Percentiles rank a stretch among this genome's conserved stretches.
phyloP scores from a whole-genome alignment of 2,329 filamentous ascomycete genomes.

The Fusarium sp. region DNA sequence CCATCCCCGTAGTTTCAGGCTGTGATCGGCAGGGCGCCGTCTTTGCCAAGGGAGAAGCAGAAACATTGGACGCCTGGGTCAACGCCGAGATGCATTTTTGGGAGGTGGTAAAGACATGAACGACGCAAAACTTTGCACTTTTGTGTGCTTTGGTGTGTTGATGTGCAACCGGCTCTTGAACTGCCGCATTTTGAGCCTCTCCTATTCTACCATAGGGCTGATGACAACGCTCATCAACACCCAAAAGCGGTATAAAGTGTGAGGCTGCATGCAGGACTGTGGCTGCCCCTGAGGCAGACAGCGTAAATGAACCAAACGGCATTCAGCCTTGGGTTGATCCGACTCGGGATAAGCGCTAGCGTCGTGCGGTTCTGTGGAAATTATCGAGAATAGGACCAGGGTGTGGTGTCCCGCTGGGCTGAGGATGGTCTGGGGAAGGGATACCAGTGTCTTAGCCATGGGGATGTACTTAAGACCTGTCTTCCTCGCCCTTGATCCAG shows the following conservation, averaged over 20 bases:
- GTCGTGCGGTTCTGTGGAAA: slow-evolving; percentile 24
- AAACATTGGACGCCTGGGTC: background rate
- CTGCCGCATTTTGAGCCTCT: background rate
- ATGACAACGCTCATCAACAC: background rate
- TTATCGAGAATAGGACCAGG: slow-evolving; percentile 4
- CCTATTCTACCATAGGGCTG: slow-evolving; percentile 16
- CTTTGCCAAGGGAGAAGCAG: background rate
- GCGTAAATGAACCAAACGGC: background rate
- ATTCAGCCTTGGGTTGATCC: slow-evolving; percentile 14
- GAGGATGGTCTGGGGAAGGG: slow-evolving; percentile 1
- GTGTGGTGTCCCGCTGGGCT: background rate
- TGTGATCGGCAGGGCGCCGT: slow-evolving; percentile 1
- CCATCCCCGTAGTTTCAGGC: slow-evolving; percentile 1
- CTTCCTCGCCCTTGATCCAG: background rate
- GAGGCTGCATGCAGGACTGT: background rate
- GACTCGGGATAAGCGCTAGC: slow-evolving; percentile 26
- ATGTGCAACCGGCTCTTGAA: background rate
- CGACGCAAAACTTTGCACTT: background rate
- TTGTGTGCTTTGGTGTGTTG: background rate
- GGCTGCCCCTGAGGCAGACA: slow-evolving; percentile 1
- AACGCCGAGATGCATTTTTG: background rate
- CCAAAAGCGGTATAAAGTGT: background rate
- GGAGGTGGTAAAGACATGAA: background rate
- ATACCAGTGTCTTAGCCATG: background rate
- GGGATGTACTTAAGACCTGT: background rate